These are phyloP conservation scores for Fusarium brachygibbosum DNA, from an alignment of 2,329 filamentous ascomycete species.

Conservation along the genomic window DNA sequence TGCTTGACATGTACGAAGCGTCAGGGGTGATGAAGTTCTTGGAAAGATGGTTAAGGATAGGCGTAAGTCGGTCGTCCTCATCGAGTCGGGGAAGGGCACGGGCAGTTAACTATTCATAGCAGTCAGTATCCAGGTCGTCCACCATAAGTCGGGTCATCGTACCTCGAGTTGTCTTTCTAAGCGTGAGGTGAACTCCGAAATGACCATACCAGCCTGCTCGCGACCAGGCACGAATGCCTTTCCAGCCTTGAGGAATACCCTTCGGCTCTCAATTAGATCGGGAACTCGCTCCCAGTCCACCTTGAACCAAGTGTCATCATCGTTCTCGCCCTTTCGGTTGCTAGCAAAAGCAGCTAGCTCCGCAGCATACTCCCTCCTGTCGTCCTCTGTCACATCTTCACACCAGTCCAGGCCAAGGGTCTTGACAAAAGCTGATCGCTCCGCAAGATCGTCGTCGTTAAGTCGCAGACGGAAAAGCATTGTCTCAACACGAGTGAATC, in stretches of 20 bases:
- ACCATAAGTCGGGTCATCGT: constrained; percentile 42
- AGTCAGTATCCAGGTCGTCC: constrained; percentile 12
- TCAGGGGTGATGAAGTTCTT: constrained; percentile 97
- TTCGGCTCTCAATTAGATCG: constrained; percentile 84
- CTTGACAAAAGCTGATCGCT: constrained; percentile 82
- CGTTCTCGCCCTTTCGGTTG: constrained; percentile 58
- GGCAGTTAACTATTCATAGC: constrained; percentile 77
- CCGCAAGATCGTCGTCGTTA: constrained; percentile 78
- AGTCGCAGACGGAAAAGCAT: constrained; percentile 90
- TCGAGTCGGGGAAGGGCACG: constrained; percentile 91
- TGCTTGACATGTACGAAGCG: constrained; percentile 77
- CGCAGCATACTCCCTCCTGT: constrained; percentile 74
- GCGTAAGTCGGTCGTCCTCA: constrained; percentile 90
- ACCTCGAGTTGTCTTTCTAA: constrained; percentile 89
- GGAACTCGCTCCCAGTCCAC: constrained; percentile 96
- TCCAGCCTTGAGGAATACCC: constrained; percentile 81
- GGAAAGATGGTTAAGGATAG: constrained; percentile 81
- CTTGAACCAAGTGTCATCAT: constrained; percentile 94
- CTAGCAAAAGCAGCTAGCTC: constrained; percentile 69
- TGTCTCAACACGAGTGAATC: constrained; percentile 88
- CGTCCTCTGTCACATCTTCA: constrained; percentile 84
- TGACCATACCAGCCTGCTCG: constrained; percentile 90
- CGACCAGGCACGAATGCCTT: constrained; percentile 91
- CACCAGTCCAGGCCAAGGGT: constrained; percentile 89
- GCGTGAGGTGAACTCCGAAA: constrained; percentile 84